Conservation (phyloP, 192 early-diverging fungal genomes). For the Rhizophagus clarus region DNA sequence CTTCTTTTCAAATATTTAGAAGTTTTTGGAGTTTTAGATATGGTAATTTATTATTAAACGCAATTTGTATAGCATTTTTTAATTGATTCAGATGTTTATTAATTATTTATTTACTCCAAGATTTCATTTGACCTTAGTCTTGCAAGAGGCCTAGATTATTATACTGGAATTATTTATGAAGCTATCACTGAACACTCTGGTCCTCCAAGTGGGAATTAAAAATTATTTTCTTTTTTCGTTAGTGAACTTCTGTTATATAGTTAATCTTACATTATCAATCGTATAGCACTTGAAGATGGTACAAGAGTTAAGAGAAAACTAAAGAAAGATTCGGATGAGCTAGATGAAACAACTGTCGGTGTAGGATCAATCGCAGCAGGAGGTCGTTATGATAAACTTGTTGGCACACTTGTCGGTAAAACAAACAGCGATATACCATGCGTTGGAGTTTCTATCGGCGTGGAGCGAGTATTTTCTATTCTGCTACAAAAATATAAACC, state of each 20-base stretch:
- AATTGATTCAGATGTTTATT: neutral
- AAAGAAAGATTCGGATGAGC: conserved; percentile 56
- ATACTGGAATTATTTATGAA: conserved; percentile 99
- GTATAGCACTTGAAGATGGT: conserved; percentile 47
- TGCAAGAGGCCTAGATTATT: conserved; percentile 98
- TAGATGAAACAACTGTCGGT: conserved; percentile 78
- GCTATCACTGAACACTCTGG: conserved; percentile 71
- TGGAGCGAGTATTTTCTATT: conserved; percentile 94
- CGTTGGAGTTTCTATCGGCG: conserved; percentile 93
- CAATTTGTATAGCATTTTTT: neutral
- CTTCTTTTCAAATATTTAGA: conserved; percentile 83
- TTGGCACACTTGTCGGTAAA: conserved; percentile 89
- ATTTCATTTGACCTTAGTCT: conserved; percentile 93
- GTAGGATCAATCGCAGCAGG: conserved; percentile 97
- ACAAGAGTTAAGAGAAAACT: conserved; percentile 40
- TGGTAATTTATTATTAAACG: conserved; percentile 32
- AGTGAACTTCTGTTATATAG: neutral
- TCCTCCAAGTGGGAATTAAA: conserved; percentile 50
- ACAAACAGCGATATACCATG: conserved; percentile 83
- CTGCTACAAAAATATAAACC: conserved; percentile 63
- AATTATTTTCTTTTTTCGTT: neutral
- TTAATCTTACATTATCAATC: neutral
- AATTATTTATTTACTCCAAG: conserved; percentile 25
- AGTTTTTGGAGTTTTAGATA: conserved; percentile 71
- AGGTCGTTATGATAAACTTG: conserved; percentile 96